Percentiles rank a stretch among this genome's conserved stretches.
These are phyloP conservation scores for Aspergillus awamori DNA, from an alignment of 2,329 filamentous ascomycete genomes.

Conservation along the genomic window DNA sequence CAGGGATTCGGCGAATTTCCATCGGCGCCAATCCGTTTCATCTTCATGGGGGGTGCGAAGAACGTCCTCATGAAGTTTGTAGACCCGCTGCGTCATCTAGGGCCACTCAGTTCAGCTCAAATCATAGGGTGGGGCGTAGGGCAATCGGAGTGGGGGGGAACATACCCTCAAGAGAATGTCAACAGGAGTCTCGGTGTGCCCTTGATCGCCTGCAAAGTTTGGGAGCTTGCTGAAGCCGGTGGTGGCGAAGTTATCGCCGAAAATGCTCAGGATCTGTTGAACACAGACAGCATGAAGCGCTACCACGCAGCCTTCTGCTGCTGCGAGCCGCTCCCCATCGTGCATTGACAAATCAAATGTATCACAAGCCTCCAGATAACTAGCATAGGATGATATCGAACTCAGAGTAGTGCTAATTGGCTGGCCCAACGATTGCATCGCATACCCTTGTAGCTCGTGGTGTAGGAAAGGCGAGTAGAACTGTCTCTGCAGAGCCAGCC, in stretches of 20 bases:
- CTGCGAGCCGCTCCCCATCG: conserved; percentile 16
- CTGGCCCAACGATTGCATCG: conserved; percentile 18
- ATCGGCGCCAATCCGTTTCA: conserved; percentile 20
- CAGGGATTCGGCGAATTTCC: conserved; percentile 23
- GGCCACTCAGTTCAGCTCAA: not conserved
- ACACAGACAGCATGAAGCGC: conserved; percentile 22
- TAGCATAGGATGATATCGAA: conserved; percentile 17
- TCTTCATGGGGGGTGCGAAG: conserved; percentile 14
- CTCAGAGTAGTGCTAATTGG: conserved; percentile 19
- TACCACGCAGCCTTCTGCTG: conserved; percentile 19
- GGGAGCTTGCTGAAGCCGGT: not conserved
- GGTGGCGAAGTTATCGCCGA: conserved; percentile 14
- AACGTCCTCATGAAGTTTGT: conserved; percentile 11
- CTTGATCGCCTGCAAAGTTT: not conserved
- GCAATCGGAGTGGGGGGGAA: not conserved
- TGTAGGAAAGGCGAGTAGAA: conserved; percentile 23
- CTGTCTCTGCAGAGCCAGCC: conserved; percentile 18
- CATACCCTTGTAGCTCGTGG: conserved; percentile 18
- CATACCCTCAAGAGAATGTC: conserved; percentile 19
- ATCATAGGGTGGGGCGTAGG: not conserved
- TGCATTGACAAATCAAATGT: conserved; percentile 19
- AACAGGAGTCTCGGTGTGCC: conserved; percentile 13
- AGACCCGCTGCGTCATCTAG: conserved; percentile 20
- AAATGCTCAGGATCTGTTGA: conserved; percentile 21
- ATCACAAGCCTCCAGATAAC: conserved; percentile 15